These are phyloP conservation scores for Urochloa ruziziensis DNA, from an alignment of 176 grass and related monocot genomes.

Conservation along the genomic window DNA sequence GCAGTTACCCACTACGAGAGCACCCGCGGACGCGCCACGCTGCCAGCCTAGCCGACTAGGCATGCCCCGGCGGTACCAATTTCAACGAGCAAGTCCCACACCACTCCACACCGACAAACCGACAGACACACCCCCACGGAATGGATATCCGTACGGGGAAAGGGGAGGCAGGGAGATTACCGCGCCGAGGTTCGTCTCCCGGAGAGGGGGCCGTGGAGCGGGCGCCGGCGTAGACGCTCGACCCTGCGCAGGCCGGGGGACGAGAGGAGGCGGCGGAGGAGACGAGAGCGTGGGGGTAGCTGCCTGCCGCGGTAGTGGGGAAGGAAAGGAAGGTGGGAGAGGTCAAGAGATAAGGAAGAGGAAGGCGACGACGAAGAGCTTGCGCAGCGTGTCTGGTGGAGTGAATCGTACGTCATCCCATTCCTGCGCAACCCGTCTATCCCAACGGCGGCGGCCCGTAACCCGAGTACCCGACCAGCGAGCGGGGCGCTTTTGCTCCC, in stretches of 20 bases:
- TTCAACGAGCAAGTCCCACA: background rate
- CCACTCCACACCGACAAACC: background rate
- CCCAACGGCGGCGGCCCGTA: background rate
- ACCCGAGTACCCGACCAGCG: too few species aligned
- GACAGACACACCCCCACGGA: background rate
- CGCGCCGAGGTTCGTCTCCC: background rate
- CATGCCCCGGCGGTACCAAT: background rate
- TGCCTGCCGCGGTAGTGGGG: background rate
- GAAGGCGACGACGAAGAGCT: constrained; percentile 32
- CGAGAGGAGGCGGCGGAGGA: background rate
- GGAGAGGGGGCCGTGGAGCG: background rate
- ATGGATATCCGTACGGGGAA: background rate
- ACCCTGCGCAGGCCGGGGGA: constrained; percentile 11
- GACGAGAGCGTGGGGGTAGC: background rate
- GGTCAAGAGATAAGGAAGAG: constrained; percentile 30
- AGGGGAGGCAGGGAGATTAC: background rate
- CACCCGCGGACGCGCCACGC: background rate
- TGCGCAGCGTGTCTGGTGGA: background rate
- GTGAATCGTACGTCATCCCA: constrained; percentile 8
- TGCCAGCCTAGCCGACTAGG: background rate
- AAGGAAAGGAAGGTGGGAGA: background rate
- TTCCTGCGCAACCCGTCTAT: background rate
- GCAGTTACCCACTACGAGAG: background rate
- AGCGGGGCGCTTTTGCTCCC: background rate
- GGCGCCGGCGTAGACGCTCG: background rate